phyloP scores from a whole-genome alignment of 768 basidiomycete genomes.

The Tylopilus plumbeoviolaceoides region DNA sequence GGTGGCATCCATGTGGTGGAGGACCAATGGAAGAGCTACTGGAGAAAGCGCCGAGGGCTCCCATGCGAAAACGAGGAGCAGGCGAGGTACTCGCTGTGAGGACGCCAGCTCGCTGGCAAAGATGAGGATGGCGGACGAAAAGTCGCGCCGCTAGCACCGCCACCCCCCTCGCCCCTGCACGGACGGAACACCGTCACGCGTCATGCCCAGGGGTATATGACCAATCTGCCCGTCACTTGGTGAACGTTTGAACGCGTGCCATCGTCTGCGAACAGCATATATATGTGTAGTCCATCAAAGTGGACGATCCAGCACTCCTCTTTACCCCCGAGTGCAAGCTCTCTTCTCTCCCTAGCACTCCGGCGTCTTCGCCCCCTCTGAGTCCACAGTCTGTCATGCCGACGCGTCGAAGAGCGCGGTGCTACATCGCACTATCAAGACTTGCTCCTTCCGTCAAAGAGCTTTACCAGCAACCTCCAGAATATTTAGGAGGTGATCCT shows the following conservation, averaged over 20 bases:
- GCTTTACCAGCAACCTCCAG: conserved; percentile 38
- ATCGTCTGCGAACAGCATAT: not conserved
- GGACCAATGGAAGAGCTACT: no score
- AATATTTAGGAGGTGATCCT: conserved; percentile 32
- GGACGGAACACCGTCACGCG: no score
- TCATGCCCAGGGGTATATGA: no score
- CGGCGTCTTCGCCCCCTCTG: conserved; percentile 8
- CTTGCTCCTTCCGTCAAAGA: conserved; percentile 37
- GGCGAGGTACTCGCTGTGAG: no score
- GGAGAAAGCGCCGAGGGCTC: no score
- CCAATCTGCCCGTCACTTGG: no score
- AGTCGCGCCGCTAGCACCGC: no score
- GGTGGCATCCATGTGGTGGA: no score
- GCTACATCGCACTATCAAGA: conserved; percentile 38
- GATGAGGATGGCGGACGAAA: no score
- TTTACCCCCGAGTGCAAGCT: conserved; percentile 8
- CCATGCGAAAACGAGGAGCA: no score
- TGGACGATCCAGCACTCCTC: conserved; percentile 21
- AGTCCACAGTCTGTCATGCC: conserved; percentile 1
- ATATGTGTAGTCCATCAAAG: conserved; percentile 4
- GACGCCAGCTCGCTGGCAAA: no score
- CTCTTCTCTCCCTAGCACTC: conserved; percentile 13
- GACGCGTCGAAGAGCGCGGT: conserved; percentile 10
- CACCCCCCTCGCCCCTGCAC: no score
- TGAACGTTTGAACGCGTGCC: conserved; percentile 14